Evolutionary conservation across 176 grass and related monocot genomes (phyloP).

Genomic region (Oryza punctata): DNA sequence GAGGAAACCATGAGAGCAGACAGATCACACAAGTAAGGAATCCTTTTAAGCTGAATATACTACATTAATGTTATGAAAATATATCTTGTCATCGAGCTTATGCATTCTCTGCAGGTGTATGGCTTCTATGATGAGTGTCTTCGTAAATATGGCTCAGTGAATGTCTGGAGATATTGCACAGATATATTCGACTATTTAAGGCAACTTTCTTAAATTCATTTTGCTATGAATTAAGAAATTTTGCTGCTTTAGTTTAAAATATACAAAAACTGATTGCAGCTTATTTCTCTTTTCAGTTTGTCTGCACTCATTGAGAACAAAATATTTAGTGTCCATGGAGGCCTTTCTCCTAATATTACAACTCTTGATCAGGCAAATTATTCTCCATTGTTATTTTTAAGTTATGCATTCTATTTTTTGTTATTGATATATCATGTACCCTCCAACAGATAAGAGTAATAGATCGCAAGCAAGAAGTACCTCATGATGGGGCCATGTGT

Average conservation of each 20-base stretch:
- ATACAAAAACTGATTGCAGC: constrained; percentile 20
- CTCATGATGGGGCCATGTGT: constrained; percentile 98
- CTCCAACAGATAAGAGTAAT: constrained; percentile 83
- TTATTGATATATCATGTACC: constrained; percentile 18
- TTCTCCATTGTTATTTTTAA: constrained; percentile 30
- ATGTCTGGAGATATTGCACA: constrained; percentile 99
- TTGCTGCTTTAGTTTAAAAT: constrained; percentile 18
- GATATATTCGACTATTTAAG: constrained; percentile 99
- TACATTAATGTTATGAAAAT: constrained; percentile 6
- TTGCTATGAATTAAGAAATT: constrained; percentile 7
- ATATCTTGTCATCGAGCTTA: background rate
- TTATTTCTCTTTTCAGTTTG: constrained; percentile 63
- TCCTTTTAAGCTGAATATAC: constrained; percentile 22
- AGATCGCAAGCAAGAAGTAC: constrained; percentile 99
- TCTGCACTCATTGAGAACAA: constrained; percentile 99
- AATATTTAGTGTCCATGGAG: constrained; percentile 98
- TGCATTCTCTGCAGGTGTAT: constrained; percentile 69
- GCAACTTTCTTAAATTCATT: constrained; percentile 42
- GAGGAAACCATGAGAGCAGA: constrained; percentile 98
- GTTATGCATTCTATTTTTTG: background rate
- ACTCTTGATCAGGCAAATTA: constrained; percentile 83
- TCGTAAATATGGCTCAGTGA: constrained; percentile 95
- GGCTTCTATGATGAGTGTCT: constrained; percentile 99
- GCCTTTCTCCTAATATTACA: constrained; percentile 89
- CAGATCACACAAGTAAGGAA: constrained; percentile 91